Percentiles rank a stretch among this genome's conserved stretches.
Evolutionary conservation across 2,329 filamentous ascomycete species (phyloP).

Genomic region (Penicillium sp.): DNA sequence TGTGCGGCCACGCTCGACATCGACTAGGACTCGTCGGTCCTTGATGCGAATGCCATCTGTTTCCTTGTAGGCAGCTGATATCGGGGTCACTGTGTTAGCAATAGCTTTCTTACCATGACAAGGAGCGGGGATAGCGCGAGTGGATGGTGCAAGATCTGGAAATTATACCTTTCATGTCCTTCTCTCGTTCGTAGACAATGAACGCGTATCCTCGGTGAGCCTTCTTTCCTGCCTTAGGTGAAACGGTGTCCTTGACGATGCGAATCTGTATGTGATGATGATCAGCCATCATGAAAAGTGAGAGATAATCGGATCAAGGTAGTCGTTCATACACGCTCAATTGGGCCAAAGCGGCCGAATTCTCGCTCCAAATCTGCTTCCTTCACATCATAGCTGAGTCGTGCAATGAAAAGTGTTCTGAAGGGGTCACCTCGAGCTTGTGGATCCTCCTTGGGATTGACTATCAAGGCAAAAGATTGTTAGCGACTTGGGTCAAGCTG

Average conservation of each 20-base stretch:
- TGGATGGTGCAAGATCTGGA: conserved; percentile 18
- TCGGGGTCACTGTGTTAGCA: conserved; percentile 51
- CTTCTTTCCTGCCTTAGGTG: conserved; percentile 78
- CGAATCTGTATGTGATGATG: conserved; percentile 68
- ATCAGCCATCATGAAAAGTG: conserved; percentile 10
- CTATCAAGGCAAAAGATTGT: conserved; percentile 51
- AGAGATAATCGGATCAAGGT: background rate
- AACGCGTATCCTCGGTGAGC: conserved; percentile 91
- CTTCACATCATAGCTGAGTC: conserved; percentile 86
- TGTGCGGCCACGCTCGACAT: conserved; percentile 94
- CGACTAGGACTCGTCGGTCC: conserved; percentile 88
- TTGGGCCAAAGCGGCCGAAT: conserved; percentile 90
- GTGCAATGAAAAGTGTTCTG: conserved; percentile 90
- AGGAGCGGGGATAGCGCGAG: background rate
- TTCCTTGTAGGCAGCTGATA: conserved; percentile 86
- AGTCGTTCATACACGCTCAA: conserved; percentile 77
- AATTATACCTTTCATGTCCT: conserved; percentile 94
- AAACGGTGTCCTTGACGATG: conserved; percentile 74
- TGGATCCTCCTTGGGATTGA: conserved; percentile 81
- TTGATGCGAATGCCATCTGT: conserved; percentile 91
- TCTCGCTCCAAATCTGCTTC: conserved; percentile 91
- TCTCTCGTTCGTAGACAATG: conserved; percentile 94
- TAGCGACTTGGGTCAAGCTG: conserved; percentile 12
- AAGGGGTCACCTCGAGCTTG: conserved; percentile 93
- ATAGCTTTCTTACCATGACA: conserved; percentile 29